Evolutionary conservation across 169 alveolate genomes (phyloP), one percentile per base, ranked within the genome.

Genomic region (Cryptosporidium ryanae): DNA sequence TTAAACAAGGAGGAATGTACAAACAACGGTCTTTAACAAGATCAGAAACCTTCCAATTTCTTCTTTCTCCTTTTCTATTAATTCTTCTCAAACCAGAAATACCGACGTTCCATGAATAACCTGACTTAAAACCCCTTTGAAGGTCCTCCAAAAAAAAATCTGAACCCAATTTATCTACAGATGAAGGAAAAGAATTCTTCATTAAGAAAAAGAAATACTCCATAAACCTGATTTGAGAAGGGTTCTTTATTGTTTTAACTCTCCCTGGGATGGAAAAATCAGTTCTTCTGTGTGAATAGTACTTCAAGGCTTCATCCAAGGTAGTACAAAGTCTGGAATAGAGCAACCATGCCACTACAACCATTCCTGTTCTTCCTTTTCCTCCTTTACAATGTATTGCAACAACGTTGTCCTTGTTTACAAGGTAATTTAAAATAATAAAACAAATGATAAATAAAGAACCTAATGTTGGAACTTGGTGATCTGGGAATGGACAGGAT

Each of bases 341-440:
- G 25, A 94, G 63, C 66, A 92, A 82, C 89, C 92, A 94, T 18
- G 97, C 93, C 84, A 96, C 92, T 3, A 96, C 94, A 91, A 94
- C 93, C 1, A 96, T 92, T 2, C 98, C 98, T 15, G 98, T 96
- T 90, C 98, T 93, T 32, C 98, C 98, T 91, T 96, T 96, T 29
- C 98, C 98, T 21, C 97, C 98, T 71, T 96, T 94, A 59, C 98
- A 96, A 90, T 94, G 98, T 15, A 94, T 93, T 7, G 96, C 97
- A 13, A 93, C 94, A n/a, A 91, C 93, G 25, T 84, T 84, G 15
- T 92, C 91, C 2, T 90, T 89, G 67, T 84, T 70, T 55, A 82
- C 82, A 46, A 93, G 63, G 82, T 82, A 94, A 8, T 92, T 64
- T 23, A 87, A 71, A 23, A 92, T 95, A 82, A 94, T 95, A 46